Base-by-base conservation (phyloP, 164 flowering plant species). In the Platanus orientalis region DNA sequence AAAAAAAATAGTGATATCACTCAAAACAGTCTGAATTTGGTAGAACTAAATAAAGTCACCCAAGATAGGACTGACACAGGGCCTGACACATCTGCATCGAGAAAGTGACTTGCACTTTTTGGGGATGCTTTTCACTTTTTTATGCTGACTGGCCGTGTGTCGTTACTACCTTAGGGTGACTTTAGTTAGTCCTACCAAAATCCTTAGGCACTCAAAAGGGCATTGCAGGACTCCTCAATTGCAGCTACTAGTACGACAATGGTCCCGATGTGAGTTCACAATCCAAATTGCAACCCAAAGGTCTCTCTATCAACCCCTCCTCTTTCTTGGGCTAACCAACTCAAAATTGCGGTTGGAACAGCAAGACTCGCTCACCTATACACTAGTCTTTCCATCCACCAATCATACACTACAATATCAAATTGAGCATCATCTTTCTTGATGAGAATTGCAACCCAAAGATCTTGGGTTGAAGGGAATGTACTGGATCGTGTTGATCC, bases 321-420 rank as follows among this genome's bases (percentile, higher is more conserved):
- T 1, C 83, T 94, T 28, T 72, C 95, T 12, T 94, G 98, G 96
- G 47, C 83, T 0, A 60, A 56, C 30, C 66, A 97, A 28, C 83
- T 87, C 83, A 86, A 78, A 57, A 89, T 91, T 23, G 65, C 88
- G 1, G 71, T 84, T 2, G 96, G 97, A 30, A 80, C 88, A 34
- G 99, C 97, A 4, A 86, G 97, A 12, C 85, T 94, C 0, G 90
- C 97, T 7, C 82, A 94, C 55, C 75, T n/a, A n/a, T 91, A 72
- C 99, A 94, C 70, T 95, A 94, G 60, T 76, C 92, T 0, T 75
- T 73, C 63, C 84, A 76, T 1, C 96, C 97, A 30, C 88, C 95
- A 0, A 88, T 89, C 69, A 76, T 88, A 40, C 99, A 94, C 73
- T 89, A 86, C 87, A 83, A 81, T 72, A 21, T 91, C 25, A 91